These are phyloP conservation scores for Sclerotinia minor DNA, from an alignment of 2,329 filamentous ascomycete genomes.

Conservation along the genomic window DNA sequence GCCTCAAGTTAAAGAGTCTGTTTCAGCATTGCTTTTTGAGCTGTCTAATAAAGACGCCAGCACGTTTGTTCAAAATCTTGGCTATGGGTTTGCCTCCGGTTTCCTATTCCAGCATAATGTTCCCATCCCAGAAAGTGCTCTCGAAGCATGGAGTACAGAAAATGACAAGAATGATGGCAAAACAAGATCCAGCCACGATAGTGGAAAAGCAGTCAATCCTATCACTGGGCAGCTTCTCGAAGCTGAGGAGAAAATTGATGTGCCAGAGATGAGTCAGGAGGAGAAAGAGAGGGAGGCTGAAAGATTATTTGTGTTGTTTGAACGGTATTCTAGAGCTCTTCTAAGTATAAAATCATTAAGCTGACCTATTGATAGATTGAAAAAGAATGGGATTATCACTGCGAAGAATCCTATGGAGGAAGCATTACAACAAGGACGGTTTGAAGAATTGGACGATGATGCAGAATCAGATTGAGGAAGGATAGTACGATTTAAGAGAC, in stretches of 20 bases:
- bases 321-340: conserved; percentile 34
- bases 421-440: conserved; percentile 37
- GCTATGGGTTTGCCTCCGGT: conserved; percentile 90
- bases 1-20: conserved; percentile 69
- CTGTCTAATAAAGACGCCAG: conserved; percentile 78
- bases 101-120: conserved; percentile 86
- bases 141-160: conserved; percentile 52
- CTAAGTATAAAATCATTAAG: not conserved
- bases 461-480: conserved; percentile 34
- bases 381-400: conserved; percentile 40
- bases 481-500: not conserved
- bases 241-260: conserved; percentile 45
- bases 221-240: conserved; percentile 40
- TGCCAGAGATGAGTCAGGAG: conserved; percentile 79
- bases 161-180: conserved; percentile 33
- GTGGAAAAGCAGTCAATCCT: conserved; percentile 36
- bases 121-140: conserved; percentile 66
- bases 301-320: conserved; percentile 41
- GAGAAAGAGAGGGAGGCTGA: conserved; percentile 79
- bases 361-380: conserved; percentile 33
- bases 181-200: conserved; percentile 32
- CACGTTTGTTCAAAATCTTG: conserved; percentile 85
- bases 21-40: conserved; percentile 81
- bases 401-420: conserved; percentile 39
- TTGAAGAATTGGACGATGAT: conserved; percentile 40